Percentiles rank a stretch among this genome's conserved stretches.
These are phyloP conservation scores for Fraxinus excelsior DNA, from an alignment of 257 asterid species.

Conservation along the genomic window DNA sequence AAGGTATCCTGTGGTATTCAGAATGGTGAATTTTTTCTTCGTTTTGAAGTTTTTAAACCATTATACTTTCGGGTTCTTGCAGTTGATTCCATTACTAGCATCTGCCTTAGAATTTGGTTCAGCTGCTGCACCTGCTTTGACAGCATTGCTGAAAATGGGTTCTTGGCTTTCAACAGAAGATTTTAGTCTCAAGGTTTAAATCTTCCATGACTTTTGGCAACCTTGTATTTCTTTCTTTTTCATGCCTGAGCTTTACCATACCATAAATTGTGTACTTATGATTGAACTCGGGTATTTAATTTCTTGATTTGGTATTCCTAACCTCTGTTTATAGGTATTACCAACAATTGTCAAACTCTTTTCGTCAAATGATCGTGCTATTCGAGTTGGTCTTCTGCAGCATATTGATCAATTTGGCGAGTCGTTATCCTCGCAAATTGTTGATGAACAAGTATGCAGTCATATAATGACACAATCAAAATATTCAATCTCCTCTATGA, in stretches of 20 bases:
- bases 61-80: constrained; percentile 30
- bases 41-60: constrained; percentile 17
- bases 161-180: constrained; percentile 88
- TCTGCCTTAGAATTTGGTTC: constrained; percentile 96
- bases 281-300: constrained; percentile 6
- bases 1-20: constrained; percentile 71
- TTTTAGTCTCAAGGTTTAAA: constrained; percentile 67
- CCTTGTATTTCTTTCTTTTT: constrained; percentile 19
- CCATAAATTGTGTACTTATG: constrained; percentile 9
- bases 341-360: constrained; percentile 90
- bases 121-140: constrained; percentile 97
- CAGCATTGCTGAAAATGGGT: constrained; percentile 90
- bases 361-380: constrained; percentile 87
- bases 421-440: constrained; percentile 76
- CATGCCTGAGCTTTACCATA: constrained; percentile 20
- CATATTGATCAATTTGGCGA: constrained; percentile 95
- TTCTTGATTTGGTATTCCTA: constrained; percentile 20
- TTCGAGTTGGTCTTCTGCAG: constrained; percentile 86
- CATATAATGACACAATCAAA: constrained; percentile 22
- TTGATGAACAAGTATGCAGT: constrained; percentile 84
- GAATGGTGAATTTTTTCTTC: constrained; percentile 11
- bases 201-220: constrained; percentile 23
- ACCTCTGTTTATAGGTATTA: constrained; percentile 49
- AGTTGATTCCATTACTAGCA: constrained; percentile 96
- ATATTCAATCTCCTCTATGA: constrained; percentile 17